Percentiles rank a stretch among this genome's conserved stretches.
Evolutionary conservation across 805 yeast genomes (phyloP).

Genomic region (Jamesozyma gamospora): DNA sequence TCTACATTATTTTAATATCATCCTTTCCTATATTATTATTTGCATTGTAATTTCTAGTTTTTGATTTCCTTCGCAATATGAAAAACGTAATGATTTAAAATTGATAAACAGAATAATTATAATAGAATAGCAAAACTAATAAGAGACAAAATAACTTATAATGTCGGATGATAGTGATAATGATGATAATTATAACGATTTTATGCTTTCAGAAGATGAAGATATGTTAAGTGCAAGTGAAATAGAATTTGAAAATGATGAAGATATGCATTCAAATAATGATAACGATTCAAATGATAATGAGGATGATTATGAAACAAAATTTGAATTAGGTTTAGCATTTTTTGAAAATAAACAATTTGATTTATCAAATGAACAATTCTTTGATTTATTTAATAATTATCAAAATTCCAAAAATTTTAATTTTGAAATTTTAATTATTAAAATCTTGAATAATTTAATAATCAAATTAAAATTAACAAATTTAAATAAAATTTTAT

Average conservation of each 20-base stretch:
- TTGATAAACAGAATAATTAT: not conserved
- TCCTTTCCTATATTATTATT: too few relatives aligned
- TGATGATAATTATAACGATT: slow-evolving; percentile 21
- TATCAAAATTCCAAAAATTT: too few relatives aligned
- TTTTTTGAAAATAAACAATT: slow-evolving; percentile 11
- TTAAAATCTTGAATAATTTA: not conserved
- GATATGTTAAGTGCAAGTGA: slow-evolving; percentile 13
- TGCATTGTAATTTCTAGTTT: too few relatives aligned
- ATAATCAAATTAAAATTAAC: too few relatives aligned
- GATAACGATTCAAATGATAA: not conserved
- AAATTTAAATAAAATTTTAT: too few relatives aligned
- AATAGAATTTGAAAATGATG: slow-evolving; percentile 20
- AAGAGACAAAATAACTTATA: too few relatives aligned
- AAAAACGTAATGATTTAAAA: too few relatives aligned
- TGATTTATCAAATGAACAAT: slow-evolving; percentile 6
- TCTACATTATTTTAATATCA: too few relatives aligned
- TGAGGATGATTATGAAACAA: slow-evolving; percentile 1
- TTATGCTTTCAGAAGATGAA: slow-evolving; percentile 23
- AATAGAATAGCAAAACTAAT: too few relatives aligned
- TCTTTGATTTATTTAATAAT: not conserved
- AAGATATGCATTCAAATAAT: slow-evolving; percentile 7
- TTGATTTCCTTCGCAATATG: too few relatives aligned
- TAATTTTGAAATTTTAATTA: not conserved
- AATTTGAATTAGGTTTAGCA: slow-evolving; percentile 7
- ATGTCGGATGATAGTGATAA: slow-evolving; percentile 11